phyloP scores from a whole-genome alignment of 1,284 basidiomycete genomes.

The Moniliophthora roreri region DNA sequence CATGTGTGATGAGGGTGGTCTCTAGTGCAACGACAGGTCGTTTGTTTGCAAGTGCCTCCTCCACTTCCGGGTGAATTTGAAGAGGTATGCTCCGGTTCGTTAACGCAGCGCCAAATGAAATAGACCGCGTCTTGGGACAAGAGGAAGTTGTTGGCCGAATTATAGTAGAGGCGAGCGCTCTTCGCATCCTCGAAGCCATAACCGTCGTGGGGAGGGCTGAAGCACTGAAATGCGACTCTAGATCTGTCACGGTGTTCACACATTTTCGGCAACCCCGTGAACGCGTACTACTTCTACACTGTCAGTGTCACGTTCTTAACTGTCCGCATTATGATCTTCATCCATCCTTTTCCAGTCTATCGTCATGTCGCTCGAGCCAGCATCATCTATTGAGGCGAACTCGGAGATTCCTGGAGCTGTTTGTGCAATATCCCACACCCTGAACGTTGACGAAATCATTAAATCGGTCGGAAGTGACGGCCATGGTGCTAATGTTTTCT shows the following conservation, averaged over 20 bases:
- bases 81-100: conserved; percentile 38
- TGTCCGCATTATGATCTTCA: too few relatives aligned
- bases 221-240: too few relatives aligned
- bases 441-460: conserved; percentile 59
- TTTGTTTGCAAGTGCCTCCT: conserved; percentile 65
- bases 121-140: not conserved
- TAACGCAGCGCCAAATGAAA: not conserved
- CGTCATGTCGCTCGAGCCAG: conserved; percentile 16
- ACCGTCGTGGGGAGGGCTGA: too few relatives aligned
- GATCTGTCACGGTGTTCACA: too few relatives aligned
- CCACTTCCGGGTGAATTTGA: conserved; percentile 78
- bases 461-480: conserved; percentile 58
- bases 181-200: too few relatives aligned
- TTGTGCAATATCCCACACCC: conserved; percentile 60
- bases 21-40: conserved; percentile 76
- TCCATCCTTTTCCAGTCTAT: too few relatives aligned
- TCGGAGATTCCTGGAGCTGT: conserved; percentile 46
- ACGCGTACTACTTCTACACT: too few relatives aligned
- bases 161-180: too few relatives aligned
- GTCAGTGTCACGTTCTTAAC: too few relatives aligned
- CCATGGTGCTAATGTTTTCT: conserved; percentile 73
- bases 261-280: too few relatives aligned
- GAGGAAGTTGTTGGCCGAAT: not conserved
- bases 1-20: conserved; percentile 92
- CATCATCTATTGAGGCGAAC: conserved; percentile 47